Evolutionary conservation across 2,329 filamentous ascomycete genomes (phyloP), one percentile per base, ranked within the genome.

Genomic region (Fusarium dlaminii): DNA sequence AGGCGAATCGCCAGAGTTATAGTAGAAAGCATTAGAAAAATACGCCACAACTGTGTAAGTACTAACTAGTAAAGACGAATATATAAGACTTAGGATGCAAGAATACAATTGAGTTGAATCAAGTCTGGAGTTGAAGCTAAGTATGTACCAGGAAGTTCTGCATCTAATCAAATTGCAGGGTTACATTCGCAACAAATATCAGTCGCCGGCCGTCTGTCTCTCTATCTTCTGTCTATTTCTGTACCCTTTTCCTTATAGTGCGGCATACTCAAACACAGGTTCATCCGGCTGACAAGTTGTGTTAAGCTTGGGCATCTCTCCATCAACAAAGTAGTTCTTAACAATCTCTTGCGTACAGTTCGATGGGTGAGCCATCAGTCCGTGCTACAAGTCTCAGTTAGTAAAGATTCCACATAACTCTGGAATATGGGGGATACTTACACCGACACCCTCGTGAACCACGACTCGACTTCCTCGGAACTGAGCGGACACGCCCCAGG

Each of bases 401-500:
- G n/a, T 6, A 51, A 24, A 14, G 3, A 20, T 49, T 30, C 10
- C 3, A 9, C 1, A 5, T 1, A 4, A 17, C 5, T 24, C 48
- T 32, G 8, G 8, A 10, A 18, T 14, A 12, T 0, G 0, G 22
- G 15, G 8, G 2, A 5, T 10, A 55, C 66, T 55, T 43, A 68
- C 66, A 17, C 66, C 66, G 0, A 46, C 64, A 11, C 66, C 66
- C 36, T 68, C 56, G 8, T 68, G 66, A 2, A 68, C 42, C 24
- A 68, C 11, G 8, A 68, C 29, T 11, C 66, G 46, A 24, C 66
- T 68, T 48, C 56, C 56, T 29, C 30, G 37, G 4, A 68, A 68
- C 5, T 45, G 17, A 3, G 64, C 15, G 2, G 66, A 61, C 5
- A 68, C 36, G 2, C 60, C 42, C 66, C 55, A 68, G 0, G 66